Evolutionary conservation across 1,139 yeast genomes (phyloP), one percentile per base, ranked within the genome.

Genomic region (Lodderomyces margitis): DNA sequence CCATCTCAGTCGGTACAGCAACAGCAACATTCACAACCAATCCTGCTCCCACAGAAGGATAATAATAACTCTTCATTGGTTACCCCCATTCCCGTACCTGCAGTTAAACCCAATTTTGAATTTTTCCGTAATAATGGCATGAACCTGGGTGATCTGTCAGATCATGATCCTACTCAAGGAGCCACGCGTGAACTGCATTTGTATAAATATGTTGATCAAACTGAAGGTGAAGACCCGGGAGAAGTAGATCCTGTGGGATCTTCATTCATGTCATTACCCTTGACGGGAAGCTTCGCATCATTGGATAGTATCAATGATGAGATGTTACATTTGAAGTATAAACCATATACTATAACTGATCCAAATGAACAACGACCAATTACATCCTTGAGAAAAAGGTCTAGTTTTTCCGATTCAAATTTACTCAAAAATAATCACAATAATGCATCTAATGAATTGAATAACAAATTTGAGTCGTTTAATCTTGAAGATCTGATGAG

Each of bases 261-360:
- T 1, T 68, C 75, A 1, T 70, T 68, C 3, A 66, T 72, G 53
- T 62, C 82, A 15, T 58, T 84, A 35, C 87, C 89, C 0, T 70
- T 82, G 15, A 81, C 80, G 48, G 87, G 84, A 39, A 82, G 89
- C 49, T 83, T 83, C 68, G 92, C 91, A 1, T 83, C 91, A 0
- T 65, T 85, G 55, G 89, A 84, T 56, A 82, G 89, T 55, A 73
- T 78, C 43, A 82, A 82, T 56, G 84, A 83, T 51, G 87, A 82
- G 40, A 71, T 67, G 44, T 58, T 72, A 40, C 51, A 58, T 19
- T 52, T 55, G 42, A 69, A 69, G 45, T 71, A 68, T 45, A 61
- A 61, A 31, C 72, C 70, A 46, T 63, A 51, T 44, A 52, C 54
- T n/a, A 48, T 39, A 9, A 47, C 51, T 38, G 42, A 43, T 21